Conservation (phyloP, 139 green algal genomes). For the Bryopsis sp. region DNA sequence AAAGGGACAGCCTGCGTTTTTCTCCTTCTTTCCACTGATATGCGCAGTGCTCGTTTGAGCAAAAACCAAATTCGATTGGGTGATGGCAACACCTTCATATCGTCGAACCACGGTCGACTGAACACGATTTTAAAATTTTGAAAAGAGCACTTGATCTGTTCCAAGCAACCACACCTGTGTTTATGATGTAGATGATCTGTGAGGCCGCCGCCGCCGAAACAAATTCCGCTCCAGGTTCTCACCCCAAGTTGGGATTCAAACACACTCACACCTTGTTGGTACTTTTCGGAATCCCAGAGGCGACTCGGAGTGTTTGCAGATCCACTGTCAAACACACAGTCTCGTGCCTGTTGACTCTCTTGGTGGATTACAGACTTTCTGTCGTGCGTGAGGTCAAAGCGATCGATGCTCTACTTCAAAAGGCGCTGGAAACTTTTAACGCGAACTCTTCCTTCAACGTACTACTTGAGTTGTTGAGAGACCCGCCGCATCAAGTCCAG, state of each 20-base stretch:
- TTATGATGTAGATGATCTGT: no score
- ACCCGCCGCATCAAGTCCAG: not conserved
- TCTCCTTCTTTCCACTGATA: no score
- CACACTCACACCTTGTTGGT: slow-evolving; percentile 61
- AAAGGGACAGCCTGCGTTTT: no score
- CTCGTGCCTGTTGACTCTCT: slow-evolving; percentile 42
- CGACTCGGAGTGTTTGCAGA: slow-evolving; percentile 25
- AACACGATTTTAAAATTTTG: no score
- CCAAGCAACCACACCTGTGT: no score
- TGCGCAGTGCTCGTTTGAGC: no score
- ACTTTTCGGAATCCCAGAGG: not conserved
- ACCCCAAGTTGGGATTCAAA: slow-evolving; percentile 54
- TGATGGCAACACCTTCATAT: no score
- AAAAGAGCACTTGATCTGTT: no score
- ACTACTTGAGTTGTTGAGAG: slow-evolving; percentile 4
- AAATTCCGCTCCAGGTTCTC: no score
- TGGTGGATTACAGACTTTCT: slow-evolving; percentile 54
- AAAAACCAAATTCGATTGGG: no score
- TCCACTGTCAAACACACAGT: slow-evolving; percentile 34
- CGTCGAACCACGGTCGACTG: no score
- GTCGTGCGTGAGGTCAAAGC: slow-evolving; percentile 44
- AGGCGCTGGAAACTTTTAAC: slow-evolving; percentile 26
- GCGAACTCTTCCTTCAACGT: not conserved
- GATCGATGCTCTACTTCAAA: slow-evolving; percentile 34
- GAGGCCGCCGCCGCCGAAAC: no score